Percentiles rank a stretch among this genome's conserved stretches.
Evolutionary conservation across 1,284 basidiomycete species (phyloP).

Genomic region (Rhodotorula sp.): DNA sequence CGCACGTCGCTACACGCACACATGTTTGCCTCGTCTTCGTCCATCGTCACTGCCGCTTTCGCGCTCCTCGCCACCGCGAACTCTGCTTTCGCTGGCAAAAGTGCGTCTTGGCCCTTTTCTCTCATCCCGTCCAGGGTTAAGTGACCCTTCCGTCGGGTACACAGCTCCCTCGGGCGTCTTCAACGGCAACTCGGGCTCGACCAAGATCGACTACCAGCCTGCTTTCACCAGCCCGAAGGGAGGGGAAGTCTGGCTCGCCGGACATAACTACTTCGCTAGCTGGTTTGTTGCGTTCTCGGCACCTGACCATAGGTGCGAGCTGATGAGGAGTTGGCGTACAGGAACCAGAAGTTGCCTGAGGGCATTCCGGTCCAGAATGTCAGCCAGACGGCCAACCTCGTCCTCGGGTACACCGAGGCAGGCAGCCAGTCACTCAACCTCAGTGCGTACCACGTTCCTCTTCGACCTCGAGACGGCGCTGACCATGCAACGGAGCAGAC

Average conservation of each 20-base stretch:
- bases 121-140: background rate
- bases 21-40: constrained; percentile 10
- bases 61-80: background rate
- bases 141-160: background rate
- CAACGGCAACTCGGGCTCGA: background rate
- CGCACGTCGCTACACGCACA: background rate
- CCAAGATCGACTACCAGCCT: constrained; percentile 30
- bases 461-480: too few relatives aligned
- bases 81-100: background rate
- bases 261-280: constrained; percentile 5
- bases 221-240: constrained; percentile 21
- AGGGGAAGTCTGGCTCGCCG: constrained; percentile 27
- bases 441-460: background rate
- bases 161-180: constrained; percentile 16
- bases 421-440: constrained; percentile 16
- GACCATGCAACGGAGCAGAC: background rate
- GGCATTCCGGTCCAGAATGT: constrained; percentile 9
- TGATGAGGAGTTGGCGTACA: background rate
- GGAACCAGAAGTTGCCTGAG: constrained; percentile 17
- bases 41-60: background rate
- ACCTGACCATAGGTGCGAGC: too few relatives aligned
- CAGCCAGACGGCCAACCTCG: constrained; percentile 16
- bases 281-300: constrained; percentile 11
- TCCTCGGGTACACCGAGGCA: constrained; percentile 25
- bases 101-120: background rate